Base-by-base conservation (phyloP, 2,329 filamentous ascomycete genomes). In the Simplicillium sp. region DNA sequence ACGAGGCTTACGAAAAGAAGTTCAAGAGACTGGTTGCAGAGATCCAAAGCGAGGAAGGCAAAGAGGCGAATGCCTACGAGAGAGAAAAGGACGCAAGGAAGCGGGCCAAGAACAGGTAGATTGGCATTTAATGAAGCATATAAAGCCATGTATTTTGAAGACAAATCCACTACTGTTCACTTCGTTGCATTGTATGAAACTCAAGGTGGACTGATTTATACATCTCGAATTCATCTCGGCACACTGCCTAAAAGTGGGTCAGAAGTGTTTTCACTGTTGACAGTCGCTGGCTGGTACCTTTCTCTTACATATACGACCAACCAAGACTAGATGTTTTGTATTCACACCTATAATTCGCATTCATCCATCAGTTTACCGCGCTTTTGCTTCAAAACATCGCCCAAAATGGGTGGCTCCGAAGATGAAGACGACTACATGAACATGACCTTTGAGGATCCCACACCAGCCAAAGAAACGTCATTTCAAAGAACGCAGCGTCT, bases 351-450 rank as follows among this genome's bases (percentile, higher is more conserved):
- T 25, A n/a, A 25, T 25, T 25, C 9, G 9, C 9, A 25, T 25
- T 25, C 9, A 5, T 9, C 9, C 20, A 25, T 25, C 20, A 9
- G 9, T 25, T 25, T 25, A 25, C 9, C 9, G 20, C 20, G 5
- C 9, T 5, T 25, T 25, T 25, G 20, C 9, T 25, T 25, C 20
- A 25, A 5, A 25, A 25, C 9, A 25, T 25, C 9, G 20, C 20
- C 20, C 20, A 25, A 25, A 25, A 25, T 25, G 20, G 9, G 20
- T 25, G 20, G 20, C 20, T 25, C 20, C 3, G 84, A 87, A 7
- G 86, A 88, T 15, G 86, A 88, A 47, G 88, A 96, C 48, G 92
- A 98, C 62, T 97, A 98, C 70, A 94, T 98, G 84, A 87, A 82
- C 52, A 97, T 98, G 90, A 73, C 81, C 12, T 89, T 98, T 57